A percentile compares a stretch with the other conserved stretches of the same genome.
Evolutionary conservation across 495 filamentous ascomycete species (phyloP).

Genomic region (Neurospora africana): DNA sequence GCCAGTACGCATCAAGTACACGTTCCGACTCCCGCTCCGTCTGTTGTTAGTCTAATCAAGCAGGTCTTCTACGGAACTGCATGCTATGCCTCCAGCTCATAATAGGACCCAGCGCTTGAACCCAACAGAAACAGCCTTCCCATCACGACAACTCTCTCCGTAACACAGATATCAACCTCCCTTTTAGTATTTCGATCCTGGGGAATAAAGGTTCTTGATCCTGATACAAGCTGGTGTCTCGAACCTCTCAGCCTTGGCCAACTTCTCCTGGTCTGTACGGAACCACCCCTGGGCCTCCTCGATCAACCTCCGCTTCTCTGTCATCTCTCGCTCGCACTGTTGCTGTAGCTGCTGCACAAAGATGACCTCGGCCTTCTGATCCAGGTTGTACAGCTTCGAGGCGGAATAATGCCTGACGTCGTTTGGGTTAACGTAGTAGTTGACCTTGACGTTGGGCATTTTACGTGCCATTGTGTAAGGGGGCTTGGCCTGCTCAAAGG

Average conservation of each 20-base stretch:
- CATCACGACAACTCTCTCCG: neutral
- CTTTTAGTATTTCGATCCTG: neutral
- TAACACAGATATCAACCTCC: neutral
- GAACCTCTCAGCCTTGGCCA: conserved; percentile 39
- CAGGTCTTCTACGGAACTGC: neutral
- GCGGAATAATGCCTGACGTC: conserved; percentile 61
- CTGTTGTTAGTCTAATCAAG: neutral
- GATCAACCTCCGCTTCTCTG: conserved; percentile 49
- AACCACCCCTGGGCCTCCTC: conserved; percentile 88
- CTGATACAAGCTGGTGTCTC: conserved; percentile 31
- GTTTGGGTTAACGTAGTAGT: conserved; percentile 73
- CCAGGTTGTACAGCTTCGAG: conserved; percentile 59
- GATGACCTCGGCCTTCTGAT: conserved; percentile 61
- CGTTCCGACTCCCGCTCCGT: neutral
- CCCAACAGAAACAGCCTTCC: neutral
- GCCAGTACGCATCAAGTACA: neutral
- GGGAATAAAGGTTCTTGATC: conserved; percentile 16
- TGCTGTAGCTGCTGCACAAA: conserved; percentile 54
- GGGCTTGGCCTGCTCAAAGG: conserved; percentile 54
- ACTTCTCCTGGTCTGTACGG: conserved; percentile 63
- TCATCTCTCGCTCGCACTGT: conserved; percentile 63
- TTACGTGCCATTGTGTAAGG: conserved; percentile 64
- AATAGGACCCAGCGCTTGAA: neutral
- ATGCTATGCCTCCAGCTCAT: neutral
- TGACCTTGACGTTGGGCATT: conserved; percentile 58